Percentiles rank a stretch among this genome's conserved stretches.
These are phyloP conservation scores for Drechslerella stenobrocha DNA, from an alignment of 2,329 filamentous ascomycete genomes.

Conservation along the genomic window DNA sequence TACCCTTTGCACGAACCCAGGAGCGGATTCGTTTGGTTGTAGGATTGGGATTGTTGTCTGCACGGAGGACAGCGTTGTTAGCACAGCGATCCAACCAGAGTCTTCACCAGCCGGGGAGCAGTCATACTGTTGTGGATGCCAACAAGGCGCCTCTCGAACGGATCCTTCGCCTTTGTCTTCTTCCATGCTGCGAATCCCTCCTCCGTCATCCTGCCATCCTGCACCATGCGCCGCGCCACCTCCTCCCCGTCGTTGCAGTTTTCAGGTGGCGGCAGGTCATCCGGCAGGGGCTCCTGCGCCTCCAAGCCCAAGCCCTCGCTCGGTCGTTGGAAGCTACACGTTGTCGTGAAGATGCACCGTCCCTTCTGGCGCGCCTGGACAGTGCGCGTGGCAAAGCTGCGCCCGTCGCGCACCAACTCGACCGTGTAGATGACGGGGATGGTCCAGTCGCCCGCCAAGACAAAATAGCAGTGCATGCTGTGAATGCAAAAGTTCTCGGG, in stretches of 20 bases:
- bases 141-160: constrained; percentile 64
- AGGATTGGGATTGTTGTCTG: constrained; percentile 55
- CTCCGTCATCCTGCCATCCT: constrained; percentile 58
- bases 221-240: constrained; percentile 60
- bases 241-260: constrained; percentile 56
- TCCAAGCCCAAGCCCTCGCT: constrained; percentile 61
- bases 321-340: constrained; percentile 76
- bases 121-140: constrained; percentile 62
- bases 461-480: constrained; percentile 99
- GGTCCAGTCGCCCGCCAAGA: constrained; percentile 81
- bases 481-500: constrained; percentile 78
- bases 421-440: constrained; percentile 94
- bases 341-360: constrained; percentile 91
- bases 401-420: constrained; percentile 86
- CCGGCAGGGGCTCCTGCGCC: constrained; percentile 62
- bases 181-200: constrained; percentile 54
- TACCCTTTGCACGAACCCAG: constrained; percentile 75
- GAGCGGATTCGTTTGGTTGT: constrained; percentile 70
- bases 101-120: too few relatives aligned
- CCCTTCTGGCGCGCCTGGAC: constrained; percentile 93
- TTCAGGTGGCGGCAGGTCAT: constrained; percentile 55
- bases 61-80: not conserved
- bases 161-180: constrained; percentile 56
- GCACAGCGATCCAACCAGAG: too few relatives aligned
- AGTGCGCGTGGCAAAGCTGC: constrained; percentile 85